These are phyloP conservation scores for Quercus mongolica DNA, from an alignment of 306 rosid species.

Conservation along the genomic window DNA sequence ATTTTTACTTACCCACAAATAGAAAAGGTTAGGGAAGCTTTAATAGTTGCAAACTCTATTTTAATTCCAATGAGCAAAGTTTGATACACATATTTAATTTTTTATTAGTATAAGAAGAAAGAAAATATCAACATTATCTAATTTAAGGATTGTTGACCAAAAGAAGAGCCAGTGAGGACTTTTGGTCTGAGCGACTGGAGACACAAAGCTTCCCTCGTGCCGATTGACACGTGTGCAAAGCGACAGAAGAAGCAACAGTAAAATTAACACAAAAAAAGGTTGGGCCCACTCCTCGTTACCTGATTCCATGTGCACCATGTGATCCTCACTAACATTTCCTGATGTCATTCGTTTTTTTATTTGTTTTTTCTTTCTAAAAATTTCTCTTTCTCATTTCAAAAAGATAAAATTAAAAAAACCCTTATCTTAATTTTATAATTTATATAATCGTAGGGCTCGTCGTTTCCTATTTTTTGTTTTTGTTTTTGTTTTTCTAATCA, in stretches of 20 bases:
- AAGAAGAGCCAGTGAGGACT: not conserved
- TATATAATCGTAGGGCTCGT: too few species aligned
- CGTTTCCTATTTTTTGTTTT: too few species aligned
- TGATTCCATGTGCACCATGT: conserved; percentile 27
- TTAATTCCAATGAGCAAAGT: not conserved
- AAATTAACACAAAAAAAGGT: not conserved
- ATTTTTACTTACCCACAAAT: too few species aligned
- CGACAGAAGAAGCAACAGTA: conserved; percentile 1
- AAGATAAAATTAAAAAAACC: too few species aligned
- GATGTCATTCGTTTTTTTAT: not conserved
- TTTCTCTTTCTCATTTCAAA: not conserved
- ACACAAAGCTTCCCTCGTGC: not conserved
- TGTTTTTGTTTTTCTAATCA: too few species aligned
- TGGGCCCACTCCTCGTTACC: conserved; percentile 1
- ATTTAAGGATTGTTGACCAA: conserved; percentile 20
- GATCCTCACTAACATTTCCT: not conserved
- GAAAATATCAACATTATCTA: not conserved
- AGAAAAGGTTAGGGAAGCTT: not conserved
- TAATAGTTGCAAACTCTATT: not conserved
- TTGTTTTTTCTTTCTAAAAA: not conserved
- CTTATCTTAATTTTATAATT: too few species aligned
- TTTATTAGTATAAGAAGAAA: not conserved
- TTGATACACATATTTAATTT: not conserved
- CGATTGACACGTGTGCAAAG: conserved; percentile 33
- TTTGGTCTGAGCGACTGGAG: conserved; percentile 22